Evolutionary conservation across 2,329 filamentous ascomycete genomes (phyloP).

Genomic region (Fusarium sororula): DNA sequence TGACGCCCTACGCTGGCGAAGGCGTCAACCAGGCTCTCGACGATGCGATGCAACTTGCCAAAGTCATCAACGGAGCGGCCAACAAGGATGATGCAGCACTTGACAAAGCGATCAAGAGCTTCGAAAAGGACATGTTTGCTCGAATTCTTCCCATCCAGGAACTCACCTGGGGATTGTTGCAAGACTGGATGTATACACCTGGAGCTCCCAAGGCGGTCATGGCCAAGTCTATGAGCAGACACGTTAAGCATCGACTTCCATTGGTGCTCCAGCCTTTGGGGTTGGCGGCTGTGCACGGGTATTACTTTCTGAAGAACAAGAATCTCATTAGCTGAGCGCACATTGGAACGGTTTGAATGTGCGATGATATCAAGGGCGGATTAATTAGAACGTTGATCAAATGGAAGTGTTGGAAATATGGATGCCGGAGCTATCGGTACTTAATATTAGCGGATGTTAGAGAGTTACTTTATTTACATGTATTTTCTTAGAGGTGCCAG

Average conservation of each 20-base stretch:
- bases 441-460: slow-evolving; percentile 9
- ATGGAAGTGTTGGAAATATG: neutral
- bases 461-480: slow-evolving; percentile 9
- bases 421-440: neutral
- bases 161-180: slow-evolving; percentile 56
- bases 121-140: slow-evolving; percentile 52
- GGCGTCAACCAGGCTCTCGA: slow-evolving; percentile 67
- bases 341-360: neutral
- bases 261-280: slow-evolving; percentile 45
- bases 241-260: slow-evolving; percentile 46
- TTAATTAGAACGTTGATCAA: neutral
- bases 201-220: slow-evolving; percentile 56
- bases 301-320: slow-evolving; percentile 39
- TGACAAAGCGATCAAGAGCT: slow-evolving; percentile 47
- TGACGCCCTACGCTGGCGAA: slow-evolving; percentile 67
- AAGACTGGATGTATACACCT: slow-evolving; percentile 58
- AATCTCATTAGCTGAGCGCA: slow-evolving; percentile 12
- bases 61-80: slow-evolving; percentile 49
- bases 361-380: neutral
- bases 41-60: slow-evolving; percentile 61
- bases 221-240: slow-evolving; percentile 46
- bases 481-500: neutral
- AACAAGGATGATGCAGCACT: slow-evolving; percentile 40
- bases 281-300: slow-evolving; percentile 41
- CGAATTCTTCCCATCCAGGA: slow-evolving; percentile 50